Conservation (phyloP, 345 rosid species). For the Microthlaspi erraticum region DNA sequence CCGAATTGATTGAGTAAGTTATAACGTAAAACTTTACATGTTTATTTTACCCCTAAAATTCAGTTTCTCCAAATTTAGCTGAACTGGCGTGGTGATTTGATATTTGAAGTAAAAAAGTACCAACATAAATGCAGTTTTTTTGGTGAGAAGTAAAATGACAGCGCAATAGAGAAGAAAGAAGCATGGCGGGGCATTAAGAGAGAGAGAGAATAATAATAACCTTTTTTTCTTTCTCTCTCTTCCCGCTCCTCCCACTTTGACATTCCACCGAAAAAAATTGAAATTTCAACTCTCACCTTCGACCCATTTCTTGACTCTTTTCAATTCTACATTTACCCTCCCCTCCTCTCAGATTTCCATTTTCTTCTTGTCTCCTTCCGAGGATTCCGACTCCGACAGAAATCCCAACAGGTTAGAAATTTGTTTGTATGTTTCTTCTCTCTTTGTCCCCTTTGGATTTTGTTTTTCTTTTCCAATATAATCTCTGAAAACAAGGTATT, state of each 20-base stretch:
- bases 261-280: conserved; percentile 38
- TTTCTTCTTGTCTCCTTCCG: conserved; percentile 30
- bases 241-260: conserved; percentile 31
- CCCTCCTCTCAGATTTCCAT: conserved; percentile 8
- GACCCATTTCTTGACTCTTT: conserved; percentile 25
- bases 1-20: neutral
- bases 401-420: conserved; percentile 15
- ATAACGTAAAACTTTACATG: neutral
- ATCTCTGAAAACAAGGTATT: conserved; percentile 5
- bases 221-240: conserved; percentile 34
- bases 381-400: conserved; percentile 36
- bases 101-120: conserved; percentile 11
- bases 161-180: neutral
- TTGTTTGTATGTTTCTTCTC: conserved; percentile 9
- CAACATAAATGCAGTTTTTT: neutral
- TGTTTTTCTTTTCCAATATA: neutral
- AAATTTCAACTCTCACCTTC: conserved; percentile 26
- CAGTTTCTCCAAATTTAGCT: conserved; percentile 21
- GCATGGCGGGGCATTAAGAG: conserved; percentile 17
- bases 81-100: neutral
- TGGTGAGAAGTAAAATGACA: conserved; percentile 16
- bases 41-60: neutral
- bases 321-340: conserved; percentile 19
- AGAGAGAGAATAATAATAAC: conserved; percentile 12
- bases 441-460: conserved; percentile 20